phyloP scores from a whole-genome alignment of 2,329 filamentous ascomycete species.

The Teratosphaeriaceae sp. region DNA sequence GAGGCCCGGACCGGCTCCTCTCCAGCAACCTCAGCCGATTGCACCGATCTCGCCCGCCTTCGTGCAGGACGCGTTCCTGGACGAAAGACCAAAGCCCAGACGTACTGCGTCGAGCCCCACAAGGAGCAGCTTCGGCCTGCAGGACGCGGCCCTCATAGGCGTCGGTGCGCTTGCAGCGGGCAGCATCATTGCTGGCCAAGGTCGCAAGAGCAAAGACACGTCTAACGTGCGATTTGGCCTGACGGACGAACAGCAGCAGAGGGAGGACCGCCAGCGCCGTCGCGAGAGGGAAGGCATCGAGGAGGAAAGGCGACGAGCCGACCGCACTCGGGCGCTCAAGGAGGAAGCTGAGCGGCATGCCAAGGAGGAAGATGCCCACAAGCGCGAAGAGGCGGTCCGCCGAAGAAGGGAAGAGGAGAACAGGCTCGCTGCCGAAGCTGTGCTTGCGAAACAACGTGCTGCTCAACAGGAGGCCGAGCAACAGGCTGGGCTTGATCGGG shows the following conservation, averaged over 20 bases:
- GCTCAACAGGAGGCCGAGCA: conserved; percentile 9
- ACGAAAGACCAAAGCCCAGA: conserved; percentile 41
- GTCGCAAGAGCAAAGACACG: conserved; percentile 25
- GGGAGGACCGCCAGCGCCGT: conserved; percentile 23
- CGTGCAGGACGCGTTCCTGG: conserved; percentile 13
- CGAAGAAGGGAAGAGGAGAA: conserved; percentile 23
- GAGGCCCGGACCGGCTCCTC: conserved; percentile 55
- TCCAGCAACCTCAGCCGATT: conserved; percentile 82
- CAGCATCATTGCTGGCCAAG: conserved; percentile 26
- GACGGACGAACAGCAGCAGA: conserved; percentile 47
- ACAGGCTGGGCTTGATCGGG: conserved; percentile 9
- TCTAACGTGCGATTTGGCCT: conserved; percentile 52
- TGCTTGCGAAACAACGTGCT: conserved; percentile 5
- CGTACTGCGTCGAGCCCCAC: conserved; percentile 27
- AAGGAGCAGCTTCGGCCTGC: conserved; percentile 14
- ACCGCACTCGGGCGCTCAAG: conserved; percentile 28
- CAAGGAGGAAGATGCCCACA: conserved; percentile 15
- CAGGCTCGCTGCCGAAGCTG: conserved; percentile 11
- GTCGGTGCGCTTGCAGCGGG: conserved; percentile 33
- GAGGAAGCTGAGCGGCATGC: conserved; percentile 27
- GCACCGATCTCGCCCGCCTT: conserved; percentile 50
- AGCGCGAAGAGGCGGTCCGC: conserved; percentile 20
- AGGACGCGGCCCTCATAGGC: conserved; percentile 38
- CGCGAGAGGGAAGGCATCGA: conserved; percentile 15
- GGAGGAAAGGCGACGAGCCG: conserved; percentile 23